Base-by-base conservation (phyloP, 2,329 filamentous ascomycete genomes). In the Bretziella fagacearum region DNA sequence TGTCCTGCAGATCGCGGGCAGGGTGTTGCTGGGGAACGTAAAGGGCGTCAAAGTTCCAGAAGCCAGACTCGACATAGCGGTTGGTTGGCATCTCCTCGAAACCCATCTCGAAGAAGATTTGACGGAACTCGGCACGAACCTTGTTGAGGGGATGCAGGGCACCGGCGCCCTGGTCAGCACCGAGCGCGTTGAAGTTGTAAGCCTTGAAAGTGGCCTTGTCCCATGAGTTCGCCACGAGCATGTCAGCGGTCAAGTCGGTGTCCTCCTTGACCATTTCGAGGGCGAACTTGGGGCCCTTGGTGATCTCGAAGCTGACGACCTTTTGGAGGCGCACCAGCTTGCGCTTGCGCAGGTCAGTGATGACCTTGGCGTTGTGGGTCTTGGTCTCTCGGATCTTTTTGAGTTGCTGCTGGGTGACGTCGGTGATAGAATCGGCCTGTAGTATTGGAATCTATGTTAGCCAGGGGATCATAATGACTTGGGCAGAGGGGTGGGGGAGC, bases 101-200 rank as follows among this genome's bases (percentile, higher is more conserved):
- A 46, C 89, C 91, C 79, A 94, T 93, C 62, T 94, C 86, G 66
- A 98, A 96, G 77, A 98, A 98, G 60, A 98, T 95, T 60, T 91
- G 83, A 50, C 91, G 74, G 73, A 98, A 94, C 65, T 96, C 91
- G 57, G 84, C 76, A 56, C 91, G 81, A 56, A 96, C 89, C 70
- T 96, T 96, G 67, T 86, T 95, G 55, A 98, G 67, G 59, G 79
- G 77, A 59, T 72, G 81, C 58, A 73, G 63, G 11, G 75, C 72
- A 44, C 76, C 75, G 11, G 75, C 67, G 52, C 70, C 67, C 60
- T 79, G 75, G 55, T 76, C 71, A 2, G 71, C 66, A 18, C 76
- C 76, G 29, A 79, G 65, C 2, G 70, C 67, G 77, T 86, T 93
- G 69, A 93, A 84, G 54, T 77, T 74, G 6, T 69, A 70, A 3